These are phyloP conservation scores for Hymenoscyphus fraxineus DNA, from an alignment of 2,329 filamentous ascomycete genomes.

Conservation along the genomic window DNA sequence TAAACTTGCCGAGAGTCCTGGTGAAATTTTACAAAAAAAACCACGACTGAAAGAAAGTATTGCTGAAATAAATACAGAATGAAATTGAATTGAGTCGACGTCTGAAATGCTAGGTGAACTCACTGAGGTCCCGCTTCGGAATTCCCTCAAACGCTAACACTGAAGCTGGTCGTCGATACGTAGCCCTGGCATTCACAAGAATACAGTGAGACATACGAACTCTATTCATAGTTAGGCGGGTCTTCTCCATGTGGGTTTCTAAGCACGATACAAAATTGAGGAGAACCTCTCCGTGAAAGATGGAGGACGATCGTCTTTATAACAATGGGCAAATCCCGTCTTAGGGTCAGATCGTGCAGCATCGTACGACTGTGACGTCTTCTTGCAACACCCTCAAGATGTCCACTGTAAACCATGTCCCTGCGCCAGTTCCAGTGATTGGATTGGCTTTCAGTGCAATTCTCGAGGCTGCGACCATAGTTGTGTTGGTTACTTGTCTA, in stretches of 20 bases:
- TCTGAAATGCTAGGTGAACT: not conserved
- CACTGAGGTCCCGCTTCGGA: not conserved
- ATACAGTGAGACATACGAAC: not conserved
- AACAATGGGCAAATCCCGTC: not conserved
- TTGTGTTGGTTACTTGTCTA: slow-evolving; percentile 20
- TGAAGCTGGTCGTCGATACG: not conserved
- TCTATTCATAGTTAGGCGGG: not conserved
- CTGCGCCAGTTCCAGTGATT: slow-evolving; percentile 36
- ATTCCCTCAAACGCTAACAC: not conserved
- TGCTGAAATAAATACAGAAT: not conserved
- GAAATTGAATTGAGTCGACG: not conserved
- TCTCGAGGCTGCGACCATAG: slow-evolving; percentile 17
- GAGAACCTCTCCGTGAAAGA: not conserved
- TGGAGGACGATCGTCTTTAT: not conserved
- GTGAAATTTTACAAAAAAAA: not conserved
- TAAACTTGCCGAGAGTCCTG: too few relatives aligned
- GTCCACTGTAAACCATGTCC: slow-evolving; percentile 7
- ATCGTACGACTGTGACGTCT: slow-evolving; percentile 1
- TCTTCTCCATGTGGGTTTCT: not conserved
- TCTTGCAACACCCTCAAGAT: not conserved
- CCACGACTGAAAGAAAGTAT: not conserved
- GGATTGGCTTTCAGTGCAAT: slow-evolving; percentile 16
- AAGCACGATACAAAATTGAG: not conserved
- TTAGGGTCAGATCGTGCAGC: not conserved
- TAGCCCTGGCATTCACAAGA: not conserved